Conservation (phyloP, 768 basidiomycete genomes). For the Xerocomus brunneocitrinus region DNA sequence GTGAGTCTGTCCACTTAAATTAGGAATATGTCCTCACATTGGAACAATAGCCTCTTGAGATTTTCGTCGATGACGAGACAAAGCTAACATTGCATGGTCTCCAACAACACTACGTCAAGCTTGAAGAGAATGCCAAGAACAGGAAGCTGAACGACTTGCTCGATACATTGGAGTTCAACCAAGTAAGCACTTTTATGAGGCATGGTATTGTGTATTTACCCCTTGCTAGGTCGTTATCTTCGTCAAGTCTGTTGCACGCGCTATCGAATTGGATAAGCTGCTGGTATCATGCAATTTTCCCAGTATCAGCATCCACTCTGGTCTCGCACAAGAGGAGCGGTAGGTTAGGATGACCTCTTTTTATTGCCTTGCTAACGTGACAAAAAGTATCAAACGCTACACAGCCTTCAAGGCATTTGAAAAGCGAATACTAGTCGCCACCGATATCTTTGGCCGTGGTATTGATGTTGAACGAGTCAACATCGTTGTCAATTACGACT, state of each 20-base stretch:
- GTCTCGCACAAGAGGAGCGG: conserved; percentile 94
- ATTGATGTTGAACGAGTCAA: conserved; percentile 99
- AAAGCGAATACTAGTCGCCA: conserved; percentile 97
- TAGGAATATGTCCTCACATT: neutral
- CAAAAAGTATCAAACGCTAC: conserved; percentile 81
- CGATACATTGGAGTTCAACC: conserved; percentile 97
- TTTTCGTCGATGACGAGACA: conserved; percentile 99
- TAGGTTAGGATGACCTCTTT: conserved; percentile 36
- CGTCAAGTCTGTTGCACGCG: conserved; percentile 96
- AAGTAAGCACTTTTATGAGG: conserved; percentile 44
- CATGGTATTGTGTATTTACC: neutral
- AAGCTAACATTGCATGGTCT: conserved; percentile 97
- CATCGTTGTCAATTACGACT: conserved; percentile 99
- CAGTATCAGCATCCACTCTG: conserved; percentile 95
- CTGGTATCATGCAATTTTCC: conserved; percentile 98
- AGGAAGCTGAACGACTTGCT: conserved; percentile 94
- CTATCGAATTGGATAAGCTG: conserved; percentile 93
- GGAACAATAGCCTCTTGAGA: conserved; percentile 83
- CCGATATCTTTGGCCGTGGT: conserved; percentile 98
- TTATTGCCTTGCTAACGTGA: conserved; percentile 3
- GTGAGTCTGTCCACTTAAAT: conserved; percentile 44
- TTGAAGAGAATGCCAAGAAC: conserved; percentile 94
- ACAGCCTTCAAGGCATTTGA: conserved; percentile 99
- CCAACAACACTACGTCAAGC: conserved; percentile 97
- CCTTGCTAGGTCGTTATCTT: conserved; percentile 89